Base-by-base conservation (phyloP, 208 protist species). In the Phytomonas francai region DNA sequence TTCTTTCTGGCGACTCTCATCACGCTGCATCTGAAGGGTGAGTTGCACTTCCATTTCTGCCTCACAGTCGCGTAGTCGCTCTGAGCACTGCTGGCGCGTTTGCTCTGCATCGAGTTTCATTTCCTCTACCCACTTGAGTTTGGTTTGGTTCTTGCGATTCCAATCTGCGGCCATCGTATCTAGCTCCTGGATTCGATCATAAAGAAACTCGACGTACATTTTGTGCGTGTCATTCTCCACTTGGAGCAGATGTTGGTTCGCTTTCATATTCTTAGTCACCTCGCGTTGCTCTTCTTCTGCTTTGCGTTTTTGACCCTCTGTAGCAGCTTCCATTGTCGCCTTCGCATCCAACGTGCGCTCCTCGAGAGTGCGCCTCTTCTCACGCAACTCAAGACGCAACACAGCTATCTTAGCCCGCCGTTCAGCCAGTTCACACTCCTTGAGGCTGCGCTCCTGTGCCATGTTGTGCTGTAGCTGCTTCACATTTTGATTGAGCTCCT, bases 401-500 rank as follows among this genome's bases (percentile, higher is more conserved):
- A 79, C 74, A 25, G 73, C 65, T 33, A 97, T 68, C n/a, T 70
- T 77, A 29, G 77, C 68, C 3, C 76, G 83, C 12, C 90, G 85
- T 64, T 94, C 85, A 11, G 74, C 71, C 14, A 97, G 63, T 58
- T 97, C 89, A 73, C 84, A 80, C 68, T 97, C 89, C 68, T 87
- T 91, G 31, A 87, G 59, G 27, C 74, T 68, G 31, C 85, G 82
- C 77, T 96, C 88, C 7, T 74, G 73, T 49, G 84, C 76, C 8
- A 97, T 76, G 65, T 97, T 90, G 32, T 79, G 80, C 74, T 94
- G 90, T 19, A 97, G 82, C 75, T 94, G 89, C 74, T 97, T 97
- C 60, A 97, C 92, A 68, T 97, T 97, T 62, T 93, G 86, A 73
- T 97, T 97, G 28, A 94, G 73, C 63, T 94, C 92, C 33, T 86